These are phyloP conservation scores for Flaveria trinervia DNA, from an alignment of 129 eudicot species.

Conservation along the genomic window DNA sequence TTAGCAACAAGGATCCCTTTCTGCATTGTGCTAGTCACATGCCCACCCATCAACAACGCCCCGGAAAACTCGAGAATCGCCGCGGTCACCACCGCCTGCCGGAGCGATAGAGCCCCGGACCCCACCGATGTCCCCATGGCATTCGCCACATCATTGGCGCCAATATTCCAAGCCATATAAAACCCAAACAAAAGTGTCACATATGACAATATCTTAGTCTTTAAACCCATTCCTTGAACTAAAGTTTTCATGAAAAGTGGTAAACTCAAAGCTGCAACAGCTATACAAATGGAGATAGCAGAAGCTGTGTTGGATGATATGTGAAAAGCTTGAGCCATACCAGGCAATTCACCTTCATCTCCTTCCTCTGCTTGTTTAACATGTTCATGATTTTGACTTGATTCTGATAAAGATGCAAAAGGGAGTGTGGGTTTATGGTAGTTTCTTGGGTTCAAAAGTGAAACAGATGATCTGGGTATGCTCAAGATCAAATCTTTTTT, in stretches of 20 bases:
- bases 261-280: constrained; percentile 72
- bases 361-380: constrained; percentile 30
- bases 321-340: constrained; percentile 88
- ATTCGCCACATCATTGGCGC: constrained; percentile 97
- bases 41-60: constrained; percentile 86
- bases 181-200: constrained; percentile 80
- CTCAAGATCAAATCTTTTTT: constrained; percentile 33
- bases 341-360: constrained; percentile 37
- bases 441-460: constrained; percentile 41
- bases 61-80: constrained; percentile 93
- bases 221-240: constrained; percentile 60
- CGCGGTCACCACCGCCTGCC: constrained; percentile 91
- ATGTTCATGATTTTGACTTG: constrained; percentile 29
- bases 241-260: constrained; percentile 77
- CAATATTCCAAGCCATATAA: constrained; percentile 98
- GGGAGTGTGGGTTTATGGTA: constrained; percentile 45
- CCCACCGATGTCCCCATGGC: constrained; percentile 99
- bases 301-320: constrained; percentile 87
- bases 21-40: constrained; percentile 97
- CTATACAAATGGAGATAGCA: constrained; percentile 81
- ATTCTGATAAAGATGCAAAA: constrained; percentile 65
- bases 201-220: constrained; percentile 70
- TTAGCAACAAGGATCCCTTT: constrained; percentile 86
- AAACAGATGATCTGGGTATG: constrained; percentile 42
- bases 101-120: constrained; percentile 78